phyloP scores from a whole-genome alignment of 2,329 filamentous ascomycete genomes.

The Zalaria sp. region DNA sequence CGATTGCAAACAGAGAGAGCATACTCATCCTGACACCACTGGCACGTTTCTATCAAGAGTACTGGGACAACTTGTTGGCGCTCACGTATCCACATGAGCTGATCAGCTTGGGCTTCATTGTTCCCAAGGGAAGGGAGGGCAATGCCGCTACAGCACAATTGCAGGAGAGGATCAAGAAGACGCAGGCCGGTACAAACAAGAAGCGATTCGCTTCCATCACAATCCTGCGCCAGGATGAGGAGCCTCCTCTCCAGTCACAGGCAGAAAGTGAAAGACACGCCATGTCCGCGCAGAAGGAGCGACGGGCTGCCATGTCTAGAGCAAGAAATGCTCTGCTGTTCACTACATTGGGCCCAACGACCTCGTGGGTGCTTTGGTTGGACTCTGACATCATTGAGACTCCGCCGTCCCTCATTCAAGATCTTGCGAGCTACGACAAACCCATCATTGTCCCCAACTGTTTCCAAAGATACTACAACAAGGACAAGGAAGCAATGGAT shows the following conservation, averaged over 20 bases:
- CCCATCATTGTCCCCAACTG: slow-evolving; percentile 92
- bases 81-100: slow-evolving; percentile 85
- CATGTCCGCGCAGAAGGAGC: slow-evolving; percentile 73
- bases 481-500: slow-evolving; percentile 56
- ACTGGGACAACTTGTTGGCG: slow-evolving; percentile 85
- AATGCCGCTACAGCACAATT: slow-evolving; percentile 72
- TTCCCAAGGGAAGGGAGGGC: slow-evolving; percentile 84
- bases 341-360: slow-evolving; percentile 79
- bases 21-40: slow-evolving; percentile 88
- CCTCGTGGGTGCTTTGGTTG: slow-evolving; percentile 94
- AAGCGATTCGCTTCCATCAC: slow-evolving; percentile 84
- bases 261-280: slow-evolving; percentile 84
- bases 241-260: slow-evolving; percentile 66
- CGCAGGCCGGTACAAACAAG: slow-evolving; percentile 68
- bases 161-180: slow-evolving; percentile 72
- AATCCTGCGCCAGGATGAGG: slow-evolving; percentile 90
- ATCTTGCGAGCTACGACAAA: slow-evolving; percentile 76
- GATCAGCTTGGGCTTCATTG: slow-evolving; percentile 89
- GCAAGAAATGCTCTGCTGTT: slow-evolving; percentile 91
- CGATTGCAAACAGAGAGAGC: slow-evolving; percentile 66
- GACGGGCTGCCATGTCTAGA: slow-evolving; percentile 80
- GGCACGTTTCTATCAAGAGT: slow-evolving; percentile 81
- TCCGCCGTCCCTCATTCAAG: slow-evolving; percentile 72
- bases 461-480: slow-evolving; percentile 65
- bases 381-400: slow-evolving; percentile 88